Percentiles rank a stretch among this genome's conserved stretches.
Evolutionary conservation across 768 basidiomycete species (phyloP).

Genomic region (Suillus brevipes): DNA sequence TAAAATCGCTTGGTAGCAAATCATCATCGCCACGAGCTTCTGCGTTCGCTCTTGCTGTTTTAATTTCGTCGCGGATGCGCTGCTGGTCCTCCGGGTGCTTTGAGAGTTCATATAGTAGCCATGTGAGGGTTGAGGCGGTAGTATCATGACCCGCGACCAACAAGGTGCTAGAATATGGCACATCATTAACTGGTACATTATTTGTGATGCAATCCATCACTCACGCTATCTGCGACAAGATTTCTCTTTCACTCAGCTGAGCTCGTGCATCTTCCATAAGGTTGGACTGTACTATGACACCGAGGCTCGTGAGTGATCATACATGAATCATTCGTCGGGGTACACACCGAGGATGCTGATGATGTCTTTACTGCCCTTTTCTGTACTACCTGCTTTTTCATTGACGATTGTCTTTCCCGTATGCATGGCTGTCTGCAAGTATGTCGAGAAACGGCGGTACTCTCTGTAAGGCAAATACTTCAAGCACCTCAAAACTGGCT

Average conservation of each 20-base stretch:
- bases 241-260: conserved; percentile 32
- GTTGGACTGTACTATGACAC: conserved; percentile 32
- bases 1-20: conserved; percentile 33
- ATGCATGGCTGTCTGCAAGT: conserved; percentile 22
- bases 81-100: conserved; percentile 19
- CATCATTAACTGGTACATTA: conserved; percentile 19
- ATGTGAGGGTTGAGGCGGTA: conserved; percentile 14
- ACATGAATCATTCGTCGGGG: background rate
- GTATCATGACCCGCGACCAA: conserved; percentile 23
- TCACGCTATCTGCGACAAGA: conserved; percentile 34
- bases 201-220: conserved; percentile 16
- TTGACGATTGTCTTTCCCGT: conserved; percentile 25
- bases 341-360: conserved; percentile 34
- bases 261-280: conserved; percentile 27
- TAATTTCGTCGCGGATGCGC: conserved; percentile 19
- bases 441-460: conserved; percentile 29
- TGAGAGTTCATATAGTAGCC: conserved; percentile 18
- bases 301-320: background rate
- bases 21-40: conserved; percentile 25
- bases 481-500: conserved; percentile 22
- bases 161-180: conserved; percentile 23
- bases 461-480: conserved; percentile 31
- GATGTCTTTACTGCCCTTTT: conserved; percentile 31
- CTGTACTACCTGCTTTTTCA: conserved; percentile 19
- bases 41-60: conserved; percentile 19